A percentile compares a stretch with the other conserved stretches of the same genome.
Evolutionary conservation across 163 green algal genomes (phyloP).

Genomic region (Chloromonas sp.): DNA sequence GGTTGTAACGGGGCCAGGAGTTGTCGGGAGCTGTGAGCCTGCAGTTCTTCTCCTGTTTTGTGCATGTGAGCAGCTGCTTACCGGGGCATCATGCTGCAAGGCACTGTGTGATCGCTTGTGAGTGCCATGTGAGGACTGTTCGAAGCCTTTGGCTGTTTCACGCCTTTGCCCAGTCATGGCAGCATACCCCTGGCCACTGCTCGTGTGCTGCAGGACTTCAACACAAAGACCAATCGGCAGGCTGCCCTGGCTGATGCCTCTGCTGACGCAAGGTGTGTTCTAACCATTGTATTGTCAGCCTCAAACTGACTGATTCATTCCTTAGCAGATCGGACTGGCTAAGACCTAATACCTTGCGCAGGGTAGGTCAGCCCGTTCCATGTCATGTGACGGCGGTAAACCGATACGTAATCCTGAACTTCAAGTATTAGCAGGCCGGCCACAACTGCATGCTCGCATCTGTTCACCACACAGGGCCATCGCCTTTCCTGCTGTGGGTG

Average conservation of each 20-base stretch:
- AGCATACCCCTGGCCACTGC: no score
- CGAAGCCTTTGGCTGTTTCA: no score
- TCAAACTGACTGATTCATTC: background rate
- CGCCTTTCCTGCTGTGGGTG: slow-evolving; percentile 1
- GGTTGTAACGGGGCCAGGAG: no score
- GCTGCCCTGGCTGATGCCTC: background rate
- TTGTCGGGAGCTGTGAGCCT: no score
- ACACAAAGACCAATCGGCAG: background rate
- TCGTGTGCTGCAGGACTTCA: slow-evolving; percentile 3
- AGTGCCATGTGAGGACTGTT: no score
- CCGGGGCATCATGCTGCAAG: no score
- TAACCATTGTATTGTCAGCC: background rate
- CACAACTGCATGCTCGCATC: background rate
- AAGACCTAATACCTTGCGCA: background rate
- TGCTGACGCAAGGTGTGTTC: background rate
- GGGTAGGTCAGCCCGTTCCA: background rate
- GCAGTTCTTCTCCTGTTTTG: no score
- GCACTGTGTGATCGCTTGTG: no score
- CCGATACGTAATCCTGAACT: no score
- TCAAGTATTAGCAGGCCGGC: background rate
- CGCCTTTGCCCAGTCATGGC: no score
- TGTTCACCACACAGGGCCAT: background rate
- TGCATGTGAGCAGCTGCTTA: no score
- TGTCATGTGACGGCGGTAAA: background rate
- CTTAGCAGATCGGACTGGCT: background rate